These are phyloP conservation scores for Piloderma croceum DNA, from an alignment of 768 basidiomycete species.

Conservation along the genomic window DNA sequence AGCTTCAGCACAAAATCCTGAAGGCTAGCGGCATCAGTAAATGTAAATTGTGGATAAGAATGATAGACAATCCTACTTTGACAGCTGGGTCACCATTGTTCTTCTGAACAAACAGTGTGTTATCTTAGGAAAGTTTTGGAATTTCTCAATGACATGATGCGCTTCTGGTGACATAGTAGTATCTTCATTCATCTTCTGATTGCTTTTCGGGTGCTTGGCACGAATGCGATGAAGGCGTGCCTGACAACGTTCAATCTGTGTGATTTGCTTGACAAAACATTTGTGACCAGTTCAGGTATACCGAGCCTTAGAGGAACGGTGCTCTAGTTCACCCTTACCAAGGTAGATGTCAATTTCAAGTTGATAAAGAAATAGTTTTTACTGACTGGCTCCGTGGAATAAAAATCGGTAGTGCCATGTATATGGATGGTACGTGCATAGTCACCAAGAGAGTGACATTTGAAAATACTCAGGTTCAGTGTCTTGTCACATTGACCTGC, in stretches of 20 bases:
- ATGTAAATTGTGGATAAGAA: background rate
- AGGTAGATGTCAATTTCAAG: background rate
- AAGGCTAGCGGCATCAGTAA: background rate
- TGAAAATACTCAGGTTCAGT: slow-evolving; percentile 6
- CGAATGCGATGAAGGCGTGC: too few species aligned
- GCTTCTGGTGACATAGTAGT: background rate
- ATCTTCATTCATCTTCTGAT: background rate
- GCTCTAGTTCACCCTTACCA: slow-evolving; percentile 10
- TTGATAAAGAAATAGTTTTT: background rate
- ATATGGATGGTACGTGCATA: background rate
- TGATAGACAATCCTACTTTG: background rate
- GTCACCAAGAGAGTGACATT: slow-evolving; percentile 10
- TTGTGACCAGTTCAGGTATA: slow-evolving; percentile 1
- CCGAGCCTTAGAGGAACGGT: slow-evolving; percentile 1
- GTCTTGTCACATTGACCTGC: background rate
- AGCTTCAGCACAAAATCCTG: slow-evolving; percentile 11
- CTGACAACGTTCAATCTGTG: background rate
- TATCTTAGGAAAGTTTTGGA: background rate
- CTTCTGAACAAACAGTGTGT: slow-evolving; percentile 1
- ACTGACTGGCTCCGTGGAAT: slow-evolving; percentile 19
- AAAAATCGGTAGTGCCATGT: slow-evolving; percentile 10
- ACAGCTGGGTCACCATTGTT: slow-evolving; percentile 1
- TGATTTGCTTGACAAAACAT: slow-evolving; percentile 1
- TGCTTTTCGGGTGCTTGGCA: too few species aligned
- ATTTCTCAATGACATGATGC: background rate